A percentile compares a stretch with the other conserved stretches of the same genome.
These are phyloP conservation scores for Melampsora americana DNA, from an alignment of 1,284 basidiomycete species.

Conservation along the genomic window DNA sequence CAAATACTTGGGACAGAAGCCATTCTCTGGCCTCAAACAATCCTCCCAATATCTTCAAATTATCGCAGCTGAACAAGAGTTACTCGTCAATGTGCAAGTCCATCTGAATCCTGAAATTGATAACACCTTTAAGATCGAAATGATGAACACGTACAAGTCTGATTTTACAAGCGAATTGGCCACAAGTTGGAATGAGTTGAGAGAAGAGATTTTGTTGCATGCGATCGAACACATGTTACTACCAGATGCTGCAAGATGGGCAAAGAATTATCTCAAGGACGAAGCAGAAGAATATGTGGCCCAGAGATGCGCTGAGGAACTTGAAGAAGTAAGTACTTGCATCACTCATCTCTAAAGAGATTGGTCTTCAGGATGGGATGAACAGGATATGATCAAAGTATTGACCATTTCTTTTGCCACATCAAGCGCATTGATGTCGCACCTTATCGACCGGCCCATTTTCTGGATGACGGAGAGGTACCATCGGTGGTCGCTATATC, in stretches of 20 bases:
- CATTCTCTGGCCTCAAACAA: slow-evolving; percentile 68
- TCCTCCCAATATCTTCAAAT: slow-evolving; percentile 83
- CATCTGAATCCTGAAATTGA: slow-evolving; percentile 65
- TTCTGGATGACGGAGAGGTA: slow-evolving; percentile 66
- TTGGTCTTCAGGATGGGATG: slow-evolving; percentile 47
- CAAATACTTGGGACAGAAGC: slow-evolving; percentile 88
- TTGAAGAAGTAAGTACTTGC: slow-evolving; percentile 66
- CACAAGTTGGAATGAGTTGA: slow-evolving; percentile 87
- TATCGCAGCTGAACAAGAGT: slow-evolving; percentile 82
- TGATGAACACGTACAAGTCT: slow-evolving; percentile 79
- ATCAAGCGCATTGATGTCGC: slow-evolving; percentile 59
- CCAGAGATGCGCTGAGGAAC: slow-evolving; percentile 63
- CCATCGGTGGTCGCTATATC: slow-evolving; percentile 87
- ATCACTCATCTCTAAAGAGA: not conserved
- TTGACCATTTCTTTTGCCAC: not conserved
- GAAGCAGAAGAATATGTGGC: slow-evolving; percentile 83
- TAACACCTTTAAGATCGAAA: slow-evolving; percentile 65
- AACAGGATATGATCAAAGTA: slow-evolving; percentile 32
- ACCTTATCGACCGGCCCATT: slow-evolving; percentile 65
- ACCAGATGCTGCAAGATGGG: slow-evolving; percentile 79
- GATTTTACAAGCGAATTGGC: slow-evolving; percentile 80
- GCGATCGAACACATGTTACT: slow-evolving; percentile 75
- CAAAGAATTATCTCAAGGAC: slow-evolving; percentile 80
- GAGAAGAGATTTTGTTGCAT: slow-evolving; percentile 73
- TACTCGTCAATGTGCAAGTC: slow-evolving; percentile 75